These are phyloP conservation scores for Blastocystis sp. DNA, from an alignment of 352 stramenopile genomes.

Conservation along the genomic window DNA sequence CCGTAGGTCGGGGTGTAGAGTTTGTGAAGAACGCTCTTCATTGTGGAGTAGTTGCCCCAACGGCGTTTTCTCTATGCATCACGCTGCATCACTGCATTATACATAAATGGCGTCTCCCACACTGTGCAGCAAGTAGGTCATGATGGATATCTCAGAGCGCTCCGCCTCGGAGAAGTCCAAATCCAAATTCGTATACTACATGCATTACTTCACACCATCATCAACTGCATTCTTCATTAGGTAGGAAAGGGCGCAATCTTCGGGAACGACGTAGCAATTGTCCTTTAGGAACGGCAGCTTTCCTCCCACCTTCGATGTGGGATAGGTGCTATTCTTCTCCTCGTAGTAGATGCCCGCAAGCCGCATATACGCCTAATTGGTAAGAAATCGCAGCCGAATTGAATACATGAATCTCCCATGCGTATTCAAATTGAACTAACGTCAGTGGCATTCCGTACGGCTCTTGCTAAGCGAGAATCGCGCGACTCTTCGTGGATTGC, in stretches of 20 bases:
- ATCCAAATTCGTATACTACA: conserved; percentile 61
- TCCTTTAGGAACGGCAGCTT: conserved; percentile 41
- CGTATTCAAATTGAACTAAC: conserved; percentile 48
- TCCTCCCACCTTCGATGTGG: not conserved
- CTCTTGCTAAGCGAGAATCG: not conserved
- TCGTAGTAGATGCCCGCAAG: conserved; percentile 54
- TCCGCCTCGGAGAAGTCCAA: conserved; percentile 56
- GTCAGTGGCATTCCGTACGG: conserved; percentile 34
- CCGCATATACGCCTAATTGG: conserved; percentile 52
- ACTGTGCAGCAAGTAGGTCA: conserved; percentile 11
- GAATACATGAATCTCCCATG: conserved; percentile 65
- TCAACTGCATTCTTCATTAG: conserved; percentile 24
- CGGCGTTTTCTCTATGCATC: conserved; percentile 1
- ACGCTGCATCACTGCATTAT: not conserved
- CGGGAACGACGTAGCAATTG: conserved; percentile 12
- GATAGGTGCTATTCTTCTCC: conserved; percentile 43
- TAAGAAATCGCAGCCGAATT: not conserved
- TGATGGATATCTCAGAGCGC: conserved; percentile 36
- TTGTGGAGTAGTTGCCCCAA: not conserved
- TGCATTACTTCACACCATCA: not conserved
- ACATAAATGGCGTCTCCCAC: conserved; percentile 10
- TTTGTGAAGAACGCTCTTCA: not conserved
- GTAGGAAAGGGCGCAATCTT: conserved; percentile 10
- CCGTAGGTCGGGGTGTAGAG: conserved; percentile 9
- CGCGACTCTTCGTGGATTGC: too few species aligned